phyloP scores from a whole-genome alignment of 2,329 filamentous ascomycete genomes.

The Colletotrichum tofieldiae region DNA sequence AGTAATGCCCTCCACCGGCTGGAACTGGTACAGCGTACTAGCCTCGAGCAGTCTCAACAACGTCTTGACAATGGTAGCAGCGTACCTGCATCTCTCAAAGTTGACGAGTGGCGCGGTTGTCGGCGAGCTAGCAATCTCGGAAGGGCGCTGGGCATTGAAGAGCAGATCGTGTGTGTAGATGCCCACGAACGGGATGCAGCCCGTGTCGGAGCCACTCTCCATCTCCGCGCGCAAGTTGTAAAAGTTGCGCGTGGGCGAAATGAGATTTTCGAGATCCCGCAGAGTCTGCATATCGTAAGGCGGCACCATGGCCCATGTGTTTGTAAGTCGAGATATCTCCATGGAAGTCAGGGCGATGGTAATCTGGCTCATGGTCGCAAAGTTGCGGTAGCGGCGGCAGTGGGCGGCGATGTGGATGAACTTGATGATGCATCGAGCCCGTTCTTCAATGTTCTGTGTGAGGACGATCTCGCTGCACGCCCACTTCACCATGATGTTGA shows the following conservation, averaged over 20 bases:
- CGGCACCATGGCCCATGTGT: conserved; percentile 82
- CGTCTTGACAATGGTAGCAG: conserved; percentile 84
- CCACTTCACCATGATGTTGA: conserved; percentile 93
- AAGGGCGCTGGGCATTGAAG: conserved; percentile 85
- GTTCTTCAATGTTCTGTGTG: conserved; percentile 79
- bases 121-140: conserved; percentile 79
- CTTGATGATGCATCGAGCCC: conserved; percentile 84
- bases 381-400: conserved; percentile 84
- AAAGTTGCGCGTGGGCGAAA: conserved; percentile 85
- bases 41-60: conserved; percentile 84
- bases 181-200: conserved; percentile 88
- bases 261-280: conserved; percentile 78
- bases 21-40: conserved; percentile 81
- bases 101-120: conserved; percentile 81
- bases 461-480: conserved; percentile 84
- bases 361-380: conserved; percentile 87
- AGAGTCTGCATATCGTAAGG: conserved; percentile 76
- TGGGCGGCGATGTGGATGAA: conserved; percentile 86
- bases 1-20: conserved; percentile 82
- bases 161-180: conserved; percentile 88
- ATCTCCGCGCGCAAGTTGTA: conserved; percentile 84
- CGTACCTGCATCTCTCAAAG: conserved; percentile 85
- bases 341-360: conserved; percentile 83
- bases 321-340: conserved; percentile 77
- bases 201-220: conserved; percentile 78